Percentiles rank a stretch among this genome's conserved stretches.
phyloP scores from a whole-genome alignment of 805 yeast species.

The Kregervanrija delftensis region DNA sequence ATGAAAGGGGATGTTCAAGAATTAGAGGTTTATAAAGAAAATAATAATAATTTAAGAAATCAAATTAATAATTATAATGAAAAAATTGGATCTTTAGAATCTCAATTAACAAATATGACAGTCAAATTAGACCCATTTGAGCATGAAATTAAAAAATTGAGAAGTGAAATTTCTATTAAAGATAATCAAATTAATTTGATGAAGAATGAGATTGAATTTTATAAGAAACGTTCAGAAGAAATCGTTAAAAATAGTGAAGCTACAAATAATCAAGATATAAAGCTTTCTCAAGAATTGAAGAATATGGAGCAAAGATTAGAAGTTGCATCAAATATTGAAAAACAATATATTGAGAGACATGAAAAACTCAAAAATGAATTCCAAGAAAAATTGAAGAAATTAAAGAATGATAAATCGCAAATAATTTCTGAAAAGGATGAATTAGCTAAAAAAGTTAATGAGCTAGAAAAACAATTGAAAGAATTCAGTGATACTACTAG shows the following conservation, averaged over 20 bases:
- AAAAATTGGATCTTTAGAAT: conserved; percentile 13
- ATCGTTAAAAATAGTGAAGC: conserved; percentile 27
- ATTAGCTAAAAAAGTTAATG: conserved; percentile 15
- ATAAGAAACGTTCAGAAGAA: conserved; percentile 49
- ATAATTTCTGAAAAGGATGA: conserved; percentile 7
- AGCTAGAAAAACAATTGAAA: conserved; percentile 11
- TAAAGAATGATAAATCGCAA: conserved; percentile 18
- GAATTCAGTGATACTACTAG: neutral
- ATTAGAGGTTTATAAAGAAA: conserved; percentile 24
- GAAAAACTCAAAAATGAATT: conserved; percentile 26
- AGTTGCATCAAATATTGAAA: conserved; percentile 5
- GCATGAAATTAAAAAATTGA: conserved; percentile 12
- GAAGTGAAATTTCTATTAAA: conserved; percentile 35
- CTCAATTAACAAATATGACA: conserved; percentile 3
- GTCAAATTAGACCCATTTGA: conserved; percentile 11
- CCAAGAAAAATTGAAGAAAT: conserved; percentile 24
- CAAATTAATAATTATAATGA: conserved; percentile 14
- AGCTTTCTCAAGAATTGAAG: conserved; percentile 9
- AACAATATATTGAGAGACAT: conserved; percentile 16
- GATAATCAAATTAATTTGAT: conserved; percentile 41
- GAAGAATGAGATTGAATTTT: conserved; percentile 49
- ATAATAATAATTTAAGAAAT: conserved; percentile 18
- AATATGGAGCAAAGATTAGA: conserved; percentile 9
- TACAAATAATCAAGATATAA: conserved; percentile 13
- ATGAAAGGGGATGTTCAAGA: conserved; percentile 24